Percentiles rank a stretch among this genome's conserved stretches.
Conservation (phyloP, 202 grass and related monocot genomes). For the Elaeis oleifera region DNA sequence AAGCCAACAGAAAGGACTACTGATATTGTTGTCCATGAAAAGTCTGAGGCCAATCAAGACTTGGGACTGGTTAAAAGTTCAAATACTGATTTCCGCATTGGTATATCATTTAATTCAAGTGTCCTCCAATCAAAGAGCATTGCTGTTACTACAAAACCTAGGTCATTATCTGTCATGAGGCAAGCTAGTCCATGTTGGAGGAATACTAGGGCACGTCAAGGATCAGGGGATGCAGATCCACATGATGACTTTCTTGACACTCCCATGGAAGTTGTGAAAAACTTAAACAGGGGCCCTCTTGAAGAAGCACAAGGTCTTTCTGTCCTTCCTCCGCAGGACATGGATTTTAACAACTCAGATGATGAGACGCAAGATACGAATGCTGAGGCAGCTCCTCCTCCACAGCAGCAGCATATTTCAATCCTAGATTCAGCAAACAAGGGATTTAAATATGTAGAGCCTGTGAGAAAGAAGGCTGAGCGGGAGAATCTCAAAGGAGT, state of each 20-base stretch:
- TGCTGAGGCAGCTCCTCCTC: constrained; percentile 24
- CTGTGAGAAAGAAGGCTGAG: constrained; percentile 83
- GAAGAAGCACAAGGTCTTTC: constrained; percentile 47
- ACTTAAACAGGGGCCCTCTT: constrained; percentile 34
- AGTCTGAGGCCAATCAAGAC: constrained; percentile 18
- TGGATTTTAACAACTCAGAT: constrained; percentile 76
- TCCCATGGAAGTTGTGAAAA: constrained; percentile 56
- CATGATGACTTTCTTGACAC: constrained; percentile 94
- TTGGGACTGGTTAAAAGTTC: constrained; percentile 26
- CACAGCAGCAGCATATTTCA: constrained; percentile 37
- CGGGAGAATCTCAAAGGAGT: constrained; percentile 80
- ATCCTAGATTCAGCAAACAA: constrained; percentile 46
- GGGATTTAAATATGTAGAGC: constrained; percentile 73
- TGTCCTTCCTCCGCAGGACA: constrained; percentile 50
- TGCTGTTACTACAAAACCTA: constrained; percentile 30
- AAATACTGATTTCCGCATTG: constrained; percentile 24
- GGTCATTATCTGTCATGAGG: constrained; percentile 23
- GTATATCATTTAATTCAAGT: constrained; percentile 23
- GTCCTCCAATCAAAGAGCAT: constrained; percentile 24
- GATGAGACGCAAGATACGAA: constrained; percentile 80
- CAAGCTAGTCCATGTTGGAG: constrained; percentile 50
- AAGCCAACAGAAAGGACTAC: constrained; percentile 33
- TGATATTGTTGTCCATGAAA: constrained; percentile 15
- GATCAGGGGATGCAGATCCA: constrained; percentile 53
- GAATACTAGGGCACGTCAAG: constrained; percentile 51